A percentile compares a stretch with the other conserved stretches of the same genome.
Evolutionary conservation across 257 asterid genomes (phyloP).

Genomic region (Vinca minor): DNA sequence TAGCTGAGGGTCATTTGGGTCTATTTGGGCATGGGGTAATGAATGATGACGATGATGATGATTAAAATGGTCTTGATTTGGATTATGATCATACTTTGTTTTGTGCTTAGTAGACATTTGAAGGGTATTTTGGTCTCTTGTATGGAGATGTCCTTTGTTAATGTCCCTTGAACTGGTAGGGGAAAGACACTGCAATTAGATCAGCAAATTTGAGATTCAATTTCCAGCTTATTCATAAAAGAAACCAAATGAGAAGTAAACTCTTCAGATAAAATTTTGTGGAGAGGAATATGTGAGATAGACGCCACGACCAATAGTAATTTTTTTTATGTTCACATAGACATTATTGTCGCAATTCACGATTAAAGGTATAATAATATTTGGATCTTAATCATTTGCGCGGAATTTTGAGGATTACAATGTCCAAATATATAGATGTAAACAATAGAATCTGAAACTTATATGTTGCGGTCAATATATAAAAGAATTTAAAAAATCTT

Average conservation of each 20-base stretch:
- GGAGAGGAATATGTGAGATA: too few species aligned
- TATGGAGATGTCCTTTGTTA: background rate
- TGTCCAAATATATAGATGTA: too few species aligned
- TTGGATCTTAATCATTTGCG: too few species aligned
- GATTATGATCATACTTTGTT: background rate
- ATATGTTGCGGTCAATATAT: too few species aligned
- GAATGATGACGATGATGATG: conserved; percentile 4
- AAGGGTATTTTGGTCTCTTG: background rate
- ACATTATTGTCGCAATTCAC: too few species aligned
- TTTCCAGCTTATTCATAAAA: background rate
- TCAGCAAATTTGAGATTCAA: background rate
- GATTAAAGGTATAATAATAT: too few species aligned
- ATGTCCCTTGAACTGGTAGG: conserved; percentile 14
- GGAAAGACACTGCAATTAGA: conserved; percentile 11
- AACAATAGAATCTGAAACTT: too few species aligned
- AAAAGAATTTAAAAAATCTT: too few species aligned
- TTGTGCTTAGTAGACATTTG: background rate
- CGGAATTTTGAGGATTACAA: too few species aligned
- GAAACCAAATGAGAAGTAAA: background rate
- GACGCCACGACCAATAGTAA: too few species aligned
- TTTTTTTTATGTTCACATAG: too few species aligned
- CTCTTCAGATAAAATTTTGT: too few species aligned
- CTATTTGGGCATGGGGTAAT: background rate
- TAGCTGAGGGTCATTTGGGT: conserved; percentile 15
- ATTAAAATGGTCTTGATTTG: background rate